phyloP scores from a whole-genome alignment of 2,329 filamentous ascomycete species.

The Didymella arachidicola region DNA sequence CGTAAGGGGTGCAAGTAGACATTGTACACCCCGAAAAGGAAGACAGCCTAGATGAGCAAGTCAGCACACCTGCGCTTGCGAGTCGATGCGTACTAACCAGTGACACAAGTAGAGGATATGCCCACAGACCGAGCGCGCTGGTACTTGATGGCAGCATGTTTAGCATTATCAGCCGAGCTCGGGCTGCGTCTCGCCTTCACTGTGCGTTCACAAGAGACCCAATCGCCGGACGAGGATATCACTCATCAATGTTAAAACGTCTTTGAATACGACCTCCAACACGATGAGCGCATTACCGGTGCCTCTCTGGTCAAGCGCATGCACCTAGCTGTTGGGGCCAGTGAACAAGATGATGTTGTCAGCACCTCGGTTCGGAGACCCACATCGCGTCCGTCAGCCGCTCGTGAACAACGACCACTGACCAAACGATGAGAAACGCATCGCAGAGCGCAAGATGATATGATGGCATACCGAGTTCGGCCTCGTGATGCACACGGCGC shows the following conservation, averaged over 20 bases:
- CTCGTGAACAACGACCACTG: too few species aligned
- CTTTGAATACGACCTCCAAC: not conserved
- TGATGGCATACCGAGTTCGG: too few species aligned
- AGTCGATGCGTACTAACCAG: not conserved
- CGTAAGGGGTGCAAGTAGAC: constrained; percentile 37
- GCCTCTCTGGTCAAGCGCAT: not conserved
- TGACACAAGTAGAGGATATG: not conserved
- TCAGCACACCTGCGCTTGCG: not conserved
- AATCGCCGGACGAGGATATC: not conserved
- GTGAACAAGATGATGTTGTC: not conserved
- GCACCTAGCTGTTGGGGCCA: not conserved
- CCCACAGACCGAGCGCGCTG: not conserved
- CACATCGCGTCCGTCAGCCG: not conserved
- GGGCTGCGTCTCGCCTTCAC: not conserved
- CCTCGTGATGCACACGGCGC: too few species aligned
- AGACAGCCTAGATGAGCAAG: constrained; percentile 6
- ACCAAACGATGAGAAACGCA: too few species aligned
- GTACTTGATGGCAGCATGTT: not conserved
- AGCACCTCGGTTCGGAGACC: not conserved
- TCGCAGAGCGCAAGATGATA: too few species aligned
- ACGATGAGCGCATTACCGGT: not conserved
- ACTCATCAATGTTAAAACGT: not conserved
- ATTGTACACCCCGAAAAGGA: constrained; percentile 38
- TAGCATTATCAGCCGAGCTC: not conserved
- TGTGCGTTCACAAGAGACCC: not conserved